Conservation (phyloP, 305 asterid species). For the Fraxinus platypoda region DNA sequence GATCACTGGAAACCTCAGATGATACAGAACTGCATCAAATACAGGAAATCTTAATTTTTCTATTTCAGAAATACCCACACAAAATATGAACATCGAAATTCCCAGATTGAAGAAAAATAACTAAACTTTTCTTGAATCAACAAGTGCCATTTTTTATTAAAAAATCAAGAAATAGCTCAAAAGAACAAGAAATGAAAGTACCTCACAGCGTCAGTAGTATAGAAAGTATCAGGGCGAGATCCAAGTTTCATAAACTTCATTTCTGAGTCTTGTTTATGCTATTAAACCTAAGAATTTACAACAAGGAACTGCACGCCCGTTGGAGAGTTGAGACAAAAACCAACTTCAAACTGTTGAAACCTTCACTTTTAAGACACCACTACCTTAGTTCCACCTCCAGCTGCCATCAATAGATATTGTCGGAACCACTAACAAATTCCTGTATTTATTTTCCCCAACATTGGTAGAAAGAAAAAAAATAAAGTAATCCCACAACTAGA, state of each 20-base stretch:
- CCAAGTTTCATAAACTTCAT: constrained; percentile 81
- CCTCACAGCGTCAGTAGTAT: constrained; percentile 52
- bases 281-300: constrained; percentile 18
- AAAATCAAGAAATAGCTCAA: not conserved
- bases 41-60: not conserved
- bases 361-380: constrained; percentile 35
- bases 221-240: constrained; percentile 61
- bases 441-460: constrained; percentile 7
- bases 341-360: constrained; percentile 25
- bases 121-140: not conserved
- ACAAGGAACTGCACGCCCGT: constrained; percentile 21
- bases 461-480: not conserved
- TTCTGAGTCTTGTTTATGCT: not conserved
- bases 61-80: not conserved
- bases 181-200: constrained; percentile 10
- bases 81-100: not conserved
- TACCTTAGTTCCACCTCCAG: constrained; percentile 34
- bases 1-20: constrained; percentile 71
- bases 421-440: constrained; percentile 25
- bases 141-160: not conserved
- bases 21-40: constrained; percentile 53
- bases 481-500: constrained; percentile 4
- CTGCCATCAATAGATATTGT: constrained; percentile 39
- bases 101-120: not conserved
- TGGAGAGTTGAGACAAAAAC: constrained; percentile 23